These are phyloP conservation scores for Wickerhamiella allomyrinae DNA, from an alignment of 805 yeast genomes.

Conservation along the genomic window DNA sequence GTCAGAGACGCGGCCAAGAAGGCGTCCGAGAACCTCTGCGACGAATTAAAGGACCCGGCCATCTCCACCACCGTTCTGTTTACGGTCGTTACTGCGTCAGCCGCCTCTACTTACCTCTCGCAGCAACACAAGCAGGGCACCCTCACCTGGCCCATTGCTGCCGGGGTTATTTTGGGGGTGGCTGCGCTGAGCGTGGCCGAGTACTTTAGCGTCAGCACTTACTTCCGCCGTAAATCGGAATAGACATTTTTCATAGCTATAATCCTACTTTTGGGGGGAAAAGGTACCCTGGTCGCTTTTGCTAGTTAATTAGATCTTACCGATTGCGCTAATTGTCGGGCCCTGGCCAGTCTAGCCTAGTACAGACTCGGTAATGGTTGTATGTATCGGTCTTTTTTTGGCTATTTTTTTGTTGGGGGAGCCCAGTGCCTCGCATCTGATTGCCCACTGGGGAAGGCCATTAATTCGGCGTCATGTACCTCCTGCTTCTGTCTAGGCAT, in stretches of 20 bases:
- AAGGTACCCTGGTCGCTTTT: no score
- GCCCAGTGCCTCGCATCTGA: no score
- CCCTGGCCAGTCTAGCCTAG: no score
- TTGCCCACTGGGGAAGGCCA: no score
- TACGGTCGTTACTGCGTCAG: constrained; percentile 19
- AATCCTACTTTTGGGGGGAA: no score
- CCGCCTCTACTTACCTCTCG: constrained; percentile 19
- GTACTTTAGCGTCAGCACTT: constrained; percentile 20
- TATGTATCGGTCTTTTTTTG: no score
- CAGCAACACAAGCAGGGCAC: constrained; percentile 21
- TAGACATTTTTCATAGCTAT: not conserved
- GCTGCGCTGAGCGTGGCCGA: constrained; percentile 20
- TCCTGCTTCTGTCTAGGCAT: not conserved
- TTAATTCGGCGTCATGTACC: not conserved
- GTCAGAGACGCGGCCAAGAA: constrained; percentile 9
- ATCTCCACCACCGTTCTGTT: constrained; percentile 19
- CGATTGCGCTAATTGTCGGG: no score
- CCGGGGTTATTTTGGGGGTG: constrained; percentile 18
- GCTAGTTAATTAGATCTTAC: no score
- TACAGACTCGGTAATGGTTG: no score
- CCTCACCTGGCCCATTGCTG: constrained; percentile 13
- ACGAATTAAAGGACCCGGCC: constrained; percentile 20
- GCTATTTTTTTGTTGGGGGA: no score
- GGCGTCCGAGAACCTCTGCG: constrained; percentile 15
- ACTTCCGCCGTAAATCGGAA: constrained; percentile 15